Evolutionary conservation across 148 eudicot genomes (phyloP).

Genomic region (Vaccinium macrocarpon): DNA sequence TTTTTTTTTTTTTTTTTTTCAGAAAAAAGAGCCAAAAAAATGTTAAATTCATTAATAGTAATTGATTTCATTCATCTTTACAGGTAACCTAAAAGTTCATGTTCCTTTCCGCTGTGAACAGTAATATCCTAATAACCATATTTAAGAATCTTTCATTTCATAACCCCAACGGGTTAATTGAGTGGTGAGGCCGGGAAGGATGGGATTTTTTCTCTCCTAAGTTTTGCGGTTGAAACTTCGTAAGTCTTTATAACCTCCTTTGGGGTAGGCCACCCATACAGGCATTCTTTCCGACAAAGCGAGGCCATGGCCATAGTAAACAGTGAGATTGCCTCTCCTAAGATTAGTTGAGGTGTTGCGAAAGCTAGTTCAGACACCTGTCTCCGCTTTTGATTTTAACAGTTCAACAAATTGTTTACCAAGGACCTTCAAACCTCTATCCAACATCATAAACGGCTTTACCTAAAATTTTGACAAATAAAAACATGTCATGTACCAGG

Average conservation of each 20-base stretch:
- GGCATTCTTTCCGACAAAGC: too few relatives aligned
- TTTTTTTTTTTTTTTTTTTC: too few relatives aligned
- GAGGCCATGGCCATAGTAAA: too few relatives aligned
- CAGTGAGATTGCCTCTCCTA: not conserved
- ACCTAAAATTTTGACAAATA: not conserved
- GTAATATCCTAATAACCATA: not conserved
- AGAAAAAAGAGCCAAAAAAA: too few relatives aligned
- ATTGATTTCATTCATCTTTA: not conserved
- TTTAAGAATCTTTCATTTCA: not conserved
- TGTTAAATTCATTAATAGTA: too few relatives aligned
- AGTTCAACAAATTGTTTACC: not conserved
- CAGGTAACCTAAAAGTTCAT: not conserved
- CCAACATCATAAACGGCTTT: not conserved
- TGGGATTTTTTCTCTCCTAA: too few relatives aligned
- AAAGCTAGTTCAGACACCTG: too few relatives aligned
- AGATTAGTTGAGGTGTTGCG: not conserved
- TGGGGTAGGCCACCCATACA: too few relatives aligned
- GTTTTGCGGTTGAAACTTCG: too few relatives aligned
- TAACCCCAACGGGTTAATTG: too few relatives aligned
- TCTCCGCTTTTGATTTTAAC: not conserved
- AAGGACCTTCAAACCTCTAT: constrained; percentile 3
- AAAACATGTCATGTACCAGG: not conserved
- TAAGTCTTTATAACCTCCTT: too few relatives aligned
- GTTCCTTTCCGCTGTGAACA: not conserved
- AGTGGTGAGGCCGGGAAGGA: too few relatives aligned